phyloP scores from a whole-genome alignment of 345 rosid species.

The Theobroma cacao region DNA sequence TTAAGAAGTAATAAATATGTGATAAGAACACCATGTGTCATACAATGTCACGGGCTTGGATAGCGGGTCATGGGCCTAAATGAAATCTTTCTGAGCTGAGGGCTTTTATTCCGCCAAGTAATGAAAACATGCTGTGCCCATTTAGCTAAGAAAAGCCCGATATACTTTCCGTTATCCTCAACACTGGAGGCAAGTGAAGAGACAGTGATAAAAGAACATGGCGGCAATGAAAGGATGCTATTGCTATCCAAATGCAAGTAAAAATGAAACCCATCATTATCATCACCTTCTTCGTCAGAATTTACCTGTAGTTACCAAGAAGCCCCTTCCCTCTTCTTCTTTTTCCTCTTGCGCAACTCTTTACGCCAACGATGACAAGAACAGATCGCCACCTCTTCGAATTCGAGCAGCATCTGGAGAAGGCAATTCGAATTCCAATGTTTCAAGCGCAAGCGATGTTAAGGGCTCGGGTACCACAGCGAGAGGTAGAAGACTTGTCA shows the following conservation, averaged over 20 bases:
- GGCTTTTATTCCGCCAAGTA: background rate
- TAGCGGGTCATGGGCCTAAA: no score
- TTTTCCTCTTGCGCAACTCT: background rate
- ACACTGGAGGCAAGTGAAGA: background rate
- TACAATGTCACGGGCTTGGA: no score
- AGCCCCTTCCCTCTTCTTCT: background rate
- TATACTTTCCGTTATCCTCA: background rate
- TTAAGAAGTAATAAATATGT: no score
- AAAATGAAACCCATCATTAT: background rate
- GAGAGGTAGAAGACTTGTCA: constrained; percentile 76
- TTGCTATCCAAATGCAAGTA: background rate
- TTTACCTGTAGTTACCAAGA: background rate
- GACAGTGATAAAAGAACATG: background rate
- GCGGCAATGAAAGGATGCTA: background rate
- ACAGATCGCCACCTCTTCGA: background rate
- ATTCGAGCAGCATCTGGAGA: background rate
- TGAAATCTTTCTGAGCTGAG: background rate
- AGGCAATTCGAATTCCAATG: background rate
- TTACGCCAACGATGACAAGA: background rate
- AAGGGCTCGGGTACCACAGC: constrained; percentile 87
- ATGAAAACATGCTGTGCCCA: background rate
- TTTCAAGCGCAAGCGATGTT: constrained; percentile 1
- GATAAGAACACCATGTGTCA: no score
- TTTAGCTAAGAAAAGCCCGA: background rate
- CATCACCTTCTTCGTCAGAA: background rate